These are phyloP conservation scores for Xylaria sp. DNA, from an alignment of 2,329 filamentous ascomycete genomes.

Conservation along the genomic window DNA sequence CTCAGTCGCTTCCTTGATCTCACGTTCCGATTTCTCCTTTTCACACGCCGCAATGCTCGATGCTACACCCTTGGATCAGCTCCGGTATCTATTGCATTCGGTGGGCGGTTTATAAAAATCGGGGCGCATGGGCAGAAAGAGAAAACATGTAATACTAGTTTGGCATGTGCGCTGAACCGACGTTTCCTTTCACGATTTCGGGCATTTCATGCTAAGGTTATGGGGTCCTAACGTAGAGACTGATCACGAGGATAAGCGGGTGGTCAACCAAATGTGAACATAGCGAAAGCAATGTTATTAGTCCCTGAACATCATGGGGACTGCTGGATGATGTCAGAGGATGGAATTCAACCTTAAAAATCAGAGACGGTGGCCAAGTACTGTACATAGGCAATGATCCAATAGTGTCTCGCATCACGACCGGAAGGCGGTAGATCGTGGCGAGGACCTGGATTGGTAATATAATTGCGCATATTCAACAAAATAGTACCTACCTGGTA, in stretches of 20 bases:
- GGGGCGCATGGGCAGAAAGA: slow-evolving; percentile 21
- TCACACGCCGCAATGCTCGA: slow-evolving; percentile 14
- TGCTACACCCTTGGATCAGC: slow-evolving; percentile 29
- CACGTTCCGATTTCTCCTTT: slow-evolving; percentile 13
- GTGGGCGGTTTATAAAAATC: slow-evolving; percentile 21
- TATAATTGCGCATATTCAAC: slow-evolving; percentile 42
- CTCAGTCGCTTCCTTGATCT: neutral
- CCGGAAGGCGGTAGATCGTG: slow-evolving; percentile 5
- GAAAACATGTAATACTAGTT: slow-evolving; percentile 34
- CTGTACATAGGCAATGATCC: slow-evolving; percentile 38
- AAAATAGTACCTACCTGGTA: slow-evolving; percentile 21
- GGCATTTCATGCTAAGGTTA: slow-evolving; percentile 8
- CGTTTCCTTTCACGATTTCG: slow-evolving; percentile 17
- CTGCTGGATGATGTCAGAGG: slow-evolving; percentile 4
- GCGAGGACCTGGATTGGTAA: slow-evolving; percentile 33
- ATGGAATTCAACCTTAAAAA: slow-evolving; percentile 25
- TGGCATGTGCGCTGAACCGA: slow-evolving; percentile 23
- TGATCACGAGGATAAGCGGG: slow-evolving; percentile 1
- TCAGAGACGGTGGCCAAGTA: neutral
- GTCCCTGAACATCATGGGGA: neutral
- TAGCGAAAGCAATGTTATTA: slow-evolving; percentile 18
- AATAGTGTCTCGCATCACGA: slow-evolving; percentile 25
- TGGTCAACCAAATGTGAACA: slow-evolving; percentile 12
- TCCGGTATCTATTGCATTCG: slow-evolving; percentile 39
- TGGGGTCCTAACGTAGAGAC: slow-evolving; percentile 10